Evolutionary conservation across 1,139 yeast species (phyloP), one percentile per base, ranked within the genome.

Genomic region (Blastobotrys proliferans): DNA sequence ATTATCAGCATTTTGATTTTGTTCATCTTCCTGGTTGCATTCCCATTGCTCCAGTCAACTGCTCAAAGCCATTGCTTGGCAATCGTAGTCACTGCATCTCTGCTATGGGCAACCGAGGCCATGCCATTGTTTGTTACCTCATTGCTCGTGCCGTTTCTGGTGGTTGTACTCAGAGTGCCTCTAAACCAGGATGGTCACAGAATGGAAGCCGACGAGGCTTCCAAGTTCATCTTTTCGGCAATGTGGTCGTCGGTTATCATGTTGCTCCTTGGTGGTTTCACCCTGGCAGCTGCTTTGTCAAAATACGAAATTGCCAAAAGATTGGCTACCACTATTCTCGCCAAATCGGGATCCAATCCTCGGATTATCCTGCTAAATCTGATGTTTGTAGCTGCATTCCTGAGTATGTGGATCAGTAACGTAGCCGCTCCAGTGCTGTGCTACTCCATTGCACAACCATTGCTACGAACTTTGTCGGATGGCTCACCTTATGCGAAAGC

Each of bases 231-330:
- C 46, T 75, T 92, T 52, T 70, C 86, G 1, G 72, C 87, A 20
- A 90, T 90, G 97, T 90, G 97, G 97, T 82, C 94, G 4, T 86
- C 96, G 1, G 94, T 88, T 14, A 85, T 90, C 52, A 79, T 88
- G 83, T 70, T 90, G 39, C 70, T 90, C 45, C 68, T 90, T 20
- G 97, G 97, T 52, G 97, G 97, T 2, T 90, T 90, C 64, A 84
- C 97, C 0, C 69, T 90, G 45, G 97, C 97, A 9, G 96, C 95
- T 11, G 97, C 95, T 0, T 70, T 90, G 47, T 85, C 95, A 34
- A 90, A 88, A 64, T 87, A 85, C 64, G 83, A 87, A 59, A 77
- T 90, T 51, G 97, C 96, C 41, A 87, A 85, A 59, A 74, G 83
- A 31, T 70, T 88, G 31, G 86, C 96, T 3, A 85, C 96, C 0